These are phyloP conservation scores for Cordia subcordata DNA, from an alignment of 257 asterid species.

Conservation along the genomic window DNA sequence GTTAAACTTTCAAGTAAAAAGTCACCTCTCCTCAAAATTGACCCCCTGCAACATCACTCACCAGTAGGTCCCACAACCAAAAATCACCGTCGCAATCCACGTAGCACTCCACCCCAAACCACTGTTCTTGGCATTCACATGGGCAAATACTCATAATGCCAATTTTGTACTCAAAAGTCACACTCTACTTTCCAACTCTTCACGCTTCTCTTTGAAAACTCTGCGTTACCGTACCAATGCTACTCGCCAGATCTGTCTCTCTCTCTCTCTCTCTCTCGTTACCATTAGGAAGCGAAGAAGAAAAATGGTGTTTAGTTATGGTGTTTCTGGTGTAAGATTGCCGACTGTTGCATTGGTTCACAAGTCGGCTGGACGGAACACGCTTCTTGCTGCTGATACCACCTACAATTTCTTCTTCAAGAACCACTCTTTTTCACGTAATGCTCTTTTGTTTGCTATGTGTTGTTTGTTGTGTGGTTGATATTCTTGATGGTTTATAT, in stretches of 20 bases:
- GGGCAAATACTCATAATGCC: too few relatives aligned
- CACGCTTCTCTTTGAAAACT: constrained; percentile 47
- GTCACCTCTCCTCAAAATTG: too few relatives aligned
- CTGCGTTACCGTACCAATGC: too few relatives aligned
- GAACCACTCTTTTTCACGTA: constrained; percentile 43
- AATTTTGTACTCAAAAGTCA: too few relatives aligned
- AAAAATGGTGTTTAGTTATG: constrained; percentile 54
- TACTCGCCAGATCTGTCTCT: not conserved
- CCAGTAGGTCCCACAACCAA: too few relatives aligned
- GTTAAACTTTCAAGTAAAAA: too few relatives aligned
- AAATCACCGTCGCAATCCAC: too few relatives aligned
- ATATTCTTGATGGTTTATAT: too few relatives aligned
- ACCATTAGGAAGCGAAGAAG: not conserved
- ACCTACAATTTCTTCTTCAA: constrained; percentile 30
- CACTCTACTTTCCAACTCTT: constrained; percentile 11
- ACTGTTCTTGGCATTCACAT: too few relatives aligned
- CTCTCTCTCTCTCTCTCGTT: too few relatives aligned
- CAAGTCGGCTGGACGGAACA: constrained; percentile 35
- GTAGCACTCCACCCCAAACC: too few relatives aligned
- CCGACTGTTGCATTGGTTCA: constrained; percentile 48
- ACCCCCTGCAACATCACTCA: too few relatives aligned
- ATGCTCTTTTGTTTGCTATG: not conserved
- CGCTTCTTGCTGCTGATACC: constrained; percentile 21
- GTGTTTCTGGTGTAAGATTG: constrained; percentile 51
- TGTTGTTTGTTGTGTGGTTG: not conserved